Conservation (phyloP, 2,329 filamentous ascomycete genomes). For the Arthrobotrys musiformis region DNA sequence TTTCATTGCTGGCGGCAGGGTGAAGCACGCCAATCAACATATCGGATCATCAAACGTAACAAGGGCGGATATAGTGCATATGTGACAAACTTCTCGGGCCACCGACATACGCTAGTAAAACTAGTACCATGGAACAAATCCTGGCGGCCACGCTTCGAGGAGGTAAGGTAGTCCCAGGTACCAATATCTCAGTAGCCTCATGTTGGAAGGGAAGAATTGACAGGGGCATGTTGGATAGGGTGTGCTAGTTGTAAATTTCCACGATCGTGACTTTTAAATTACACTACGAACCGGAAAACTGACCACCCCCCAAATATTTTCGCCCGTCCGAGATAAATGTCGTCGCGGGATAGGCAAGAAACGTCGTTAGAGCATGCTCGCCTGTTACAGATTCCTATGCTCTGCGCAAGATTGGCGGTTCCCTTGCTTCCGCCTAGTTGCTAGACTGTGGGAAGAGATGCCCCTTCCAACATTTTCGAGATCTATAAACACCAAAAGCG, state of each 20-base stretch:
- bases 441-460: background rate
- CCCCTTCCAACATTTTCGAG: conserved; percentile 41
- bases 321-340: conserved; percentile 36
- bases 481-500: conserved; percentile 14
- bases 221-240: conserved; percentile 25
- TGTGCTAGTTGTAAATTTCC: background rate
- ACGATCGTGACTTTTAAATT: conserved; percentile 31
- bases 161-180: conserved; percentile 34
- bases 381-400: conserved; percentile 4
- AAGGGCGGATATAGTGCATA: conserved; percentile 1
- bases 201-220: conserved; percentile 17
- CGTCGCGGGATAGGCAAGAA: background rate
- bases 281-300: conserved; percentile 22
- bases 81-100: conserved; percentile 26
- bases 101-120: conserved; percentile 28
- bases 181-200: background rate
- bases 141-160: conserved; percentile 19
- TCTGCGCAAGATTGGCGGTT: background rate
- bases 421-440: conserved; percentile 28
- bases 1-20: conserved; percentile 6
- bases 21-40: conserved; percentile 19
- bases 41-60: background rate
- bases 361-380: background rate
- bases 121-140: conserved; percentile 41
- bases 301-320: conserved; percentile 19